phyloP scores from a whole-genome alignment of 2,329 filamentous ascomycete species.

The Ophiosphaerella narmari region DNA sequence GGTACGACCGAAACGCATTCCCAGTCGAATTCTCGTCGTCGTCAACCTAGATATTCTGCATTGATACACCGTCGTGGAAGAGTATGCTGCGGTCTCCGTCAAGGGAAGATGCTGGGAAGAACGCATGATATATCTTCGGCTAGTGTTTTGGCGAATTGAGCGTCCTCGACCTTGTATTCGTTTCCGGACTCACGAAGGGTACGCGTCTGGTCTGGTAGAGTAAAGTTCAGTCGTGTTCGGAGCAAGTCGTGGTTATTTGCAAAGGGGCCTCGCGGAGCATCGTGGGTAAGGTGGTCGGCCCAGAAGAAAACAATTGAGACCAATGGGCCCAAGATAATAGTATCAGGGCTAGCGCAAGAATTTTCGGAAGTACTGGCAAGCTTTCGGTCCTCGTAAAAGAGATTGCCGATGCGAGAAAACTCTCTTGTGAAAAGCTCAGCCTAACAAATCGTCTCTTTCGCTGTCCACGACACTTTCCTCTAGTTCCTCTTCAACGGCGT shows the following conservation, averaged over 20 bases:
- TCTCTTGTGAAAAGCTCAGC: conserved; percentile 1
- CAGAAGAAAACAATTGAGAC: conserved; percentile 9
- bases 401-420: conserved; percentile 5
- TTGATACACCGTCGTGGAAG: conserved; percentile 8
- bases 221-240: not conserved
- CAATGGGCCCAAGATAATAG: not conserved
- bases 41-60: conserved; percentile 18
- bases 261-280: conserved; percentile 11
- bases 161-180: conserved; percentile 15
- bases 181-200: conserved; percentile 5
- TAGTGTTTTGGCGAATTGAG: conserved; percentile 2
- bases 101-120: conserved; percentile 6
- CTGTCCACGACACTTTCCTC: conserved; percentile 5
- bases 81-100: conserved; percentile 4
- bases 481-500: not conserved
- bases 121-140: conserved; percentile 1
- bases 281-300: conserved; percentile 4
- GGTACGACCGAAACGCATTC: conserved; percentile 15
- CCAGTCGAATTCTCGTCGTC: conserved; percentile 15
- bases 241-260: conserved; percentile 9
- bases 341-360: not conserved
- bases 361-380: too few species aligned
- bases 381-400: not conserved
- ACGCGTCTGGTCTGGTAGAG: conserved; percentile 2
- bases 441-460: conserved; percentile 1